Percentiles rank a stretch among this genome's conserved stretches.
Conservation (phyloP, 129 eudicot genomes). For the Oenanthe sinensis region DNA sequence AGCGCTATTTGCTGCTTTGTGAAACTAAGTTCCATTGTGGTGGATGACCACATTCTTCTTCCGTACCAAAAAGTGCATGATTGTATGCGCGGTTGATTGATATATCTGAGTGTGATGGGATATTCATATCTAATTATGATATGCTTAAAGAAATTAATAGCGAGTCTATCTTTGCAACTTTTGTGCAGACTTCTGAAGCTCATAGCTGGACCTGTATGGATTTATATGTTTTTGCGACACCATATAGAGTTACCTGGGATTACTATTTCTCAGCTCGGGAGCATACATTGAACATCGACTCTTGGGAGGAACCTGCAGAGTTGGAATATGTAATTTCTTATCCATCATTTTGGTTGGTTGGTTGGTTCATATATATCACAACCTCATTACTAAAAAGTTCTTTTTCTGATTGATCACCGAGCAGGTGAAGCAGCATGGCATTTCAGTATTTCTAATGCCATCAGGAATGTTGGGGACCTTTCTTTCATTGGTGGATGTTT, state of each 20-base stretch:
- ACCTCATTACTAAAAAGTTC: not conserved
- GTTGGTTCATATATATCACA: not conserved
- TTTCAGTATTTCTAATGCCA: conserved; percentile 96
- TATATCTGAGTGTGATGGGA: no score
- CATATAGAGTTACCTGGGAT: conserved; percentile 95
- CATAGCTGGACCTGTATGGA: conserved; percentile 99
- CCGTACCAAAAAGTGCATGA: not conserved
- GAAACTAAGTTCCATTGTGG: not conserved
- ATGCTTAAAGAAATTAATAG: no score
- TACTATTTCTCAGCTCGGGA: conserved; percentile 77
- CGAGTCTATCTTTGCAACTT: not conserved
- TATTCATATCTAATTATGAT: not conserved
- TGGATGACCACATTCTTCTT: not conserved
- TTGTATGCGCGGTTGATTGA: not conserved
- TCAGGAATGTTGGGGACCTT: conserved; percentile 99
- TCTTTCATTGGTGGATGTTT: conserved; percentile 82
- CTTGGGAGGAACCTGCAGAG: conserved; percentile 99
- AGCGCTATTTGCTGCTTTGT: not conserved
- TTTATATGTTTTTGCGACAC: conserved; percentile 96
- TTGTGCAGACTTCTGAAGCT: conserved; percentile 69
- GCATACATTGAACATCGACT: conserved; percentile 56
- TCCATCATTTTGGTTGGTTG: not conserved
- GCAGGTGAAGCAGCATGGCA: conserved; percentile 94
- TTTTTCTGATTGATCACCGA: conserved; percentile 16
- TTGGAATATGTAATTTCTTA: conserved; percentile 65